Conservation (phyloP, 164 flowering plant genomes). For the Stephania japonica region DNA sequence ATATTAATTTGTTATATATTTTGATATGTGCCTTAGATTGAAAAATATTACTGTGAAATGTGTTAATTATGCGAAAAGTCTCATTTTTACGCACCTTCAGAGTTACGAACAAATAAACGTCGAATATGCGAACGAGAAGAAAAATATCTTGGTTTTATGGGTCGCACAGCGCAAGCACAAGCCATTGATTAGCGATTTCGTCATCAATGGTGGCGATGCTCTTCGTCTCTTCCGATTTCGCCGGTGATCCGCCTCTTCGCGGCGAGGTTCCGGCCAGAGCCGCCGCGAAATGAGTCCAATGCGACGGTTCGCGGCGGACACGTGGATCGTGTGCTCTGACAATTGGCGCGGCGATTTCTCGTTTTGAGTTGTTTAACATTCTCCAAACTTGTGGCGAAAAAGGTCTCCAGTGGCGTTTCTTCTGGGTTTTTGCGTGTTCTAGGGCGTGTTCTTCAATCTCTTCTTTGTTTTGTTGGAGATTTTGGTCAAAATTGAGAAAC, state of each 20-base stretch:
- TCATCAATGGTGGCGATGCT: neutral
- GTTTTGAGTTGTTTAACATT: conserved; percentile 2
- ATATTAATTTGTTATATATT: no score
- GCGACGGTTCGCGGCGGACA: neutral
- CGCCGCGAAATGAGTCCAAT: conserved; percentile 1
- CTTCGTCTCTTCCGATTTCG: neutral
- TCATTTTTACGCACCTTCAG: no score
- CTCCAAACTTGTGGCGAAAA: neutral
- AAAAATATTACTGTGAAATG: no score
- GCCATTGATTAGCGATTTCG: neutral
- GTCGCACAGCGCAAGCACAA: neutral
- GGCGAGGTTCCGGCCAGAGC: neutral
- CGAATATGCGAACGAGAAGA: neutral
- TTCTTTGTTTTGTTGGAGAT: neutral
- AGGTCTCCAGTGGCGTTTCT: neutral
- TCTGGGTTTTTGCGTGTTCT: neutral
- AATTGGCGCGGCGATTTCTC: conserved; percentile 5
- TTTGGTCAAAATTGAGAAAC: conserved; percentile 15
- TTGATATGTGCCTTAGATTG: no score
- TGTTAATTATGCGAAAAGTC: no score
- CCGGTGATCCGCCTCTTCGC: conserved; percentile 12
- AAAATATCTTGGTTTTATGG: neutral
- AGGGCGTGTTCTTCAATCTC: neutral
- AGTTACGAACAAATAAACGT: neutral
- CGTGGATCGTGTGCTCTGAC: neutral